Conservation (phyloP, 352 stramenopile species). For the Phytophthora pinifolia region DNA sequence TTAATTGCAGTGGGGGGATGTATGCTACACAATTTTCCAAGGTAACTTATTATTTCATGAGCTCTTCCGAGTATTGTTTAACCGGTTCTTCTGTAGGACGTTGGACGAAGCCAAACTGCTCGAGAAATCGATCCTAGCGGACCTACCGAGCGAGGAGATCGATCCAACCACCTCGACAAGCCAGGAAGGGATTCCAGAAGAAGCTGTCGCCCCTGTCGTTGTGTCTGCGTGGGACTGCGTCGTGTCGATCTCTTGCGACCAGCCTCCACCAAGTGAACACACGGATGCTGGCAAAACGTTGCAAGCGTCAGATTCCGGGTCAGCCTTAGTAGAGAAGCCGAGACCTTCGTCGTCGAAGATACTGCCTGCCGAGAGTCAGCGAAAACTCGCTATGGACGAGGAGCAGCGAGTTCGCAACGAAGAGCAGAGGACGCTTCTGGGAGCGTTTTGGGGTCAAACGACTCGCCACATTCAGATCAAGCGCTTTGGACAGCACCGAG, state of each 20-base stretch:
- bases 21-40: conserved; percentile 62
- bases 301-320: conserved; percentile 17
- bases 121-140: conserved; percentile 34
- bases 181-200: conserved; percentile 23
- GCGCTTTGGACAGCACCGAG: conserved; percentile 27
- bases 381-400: conserved; percentile 22
- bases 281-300: conserved; percentile 5
- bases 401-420: conserved; percentile 22
- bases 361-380: conserved; percentile 13
- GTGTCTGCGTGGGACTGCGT: conserved; percentile 29
- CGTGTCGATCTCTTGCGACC: conserved; percentile 22
- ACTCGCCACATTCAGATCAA: conserved; percentile 36
- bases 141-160: conserved; percentile 7
- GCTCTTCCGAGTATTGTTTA: not conserved
- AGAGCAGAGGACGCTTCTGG: conserved; percentile 23
- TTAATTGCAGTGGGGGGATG: conserved; percentile 25
- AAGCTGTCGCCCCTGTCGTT: conserved; percentile 10
- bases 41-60: conserved; percentile 19
- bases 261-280: not conserved
- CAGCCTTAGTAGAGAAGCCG: conserved; percentile 12
- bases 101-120: conserved; percentile 58
- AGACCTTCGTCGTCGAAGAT: conserved; percentile 15
- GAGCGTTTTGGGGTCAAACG: conserved; percentile 23
- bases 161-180: not conserved
- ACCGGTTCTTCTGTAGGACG: conserved; percentile 20